A percentile compares a stretch with the other conserved stretches of the same genome.
Conservation (phyloP, 148 eudicot genomes). For the Heliosperma pusillum region DNA sequence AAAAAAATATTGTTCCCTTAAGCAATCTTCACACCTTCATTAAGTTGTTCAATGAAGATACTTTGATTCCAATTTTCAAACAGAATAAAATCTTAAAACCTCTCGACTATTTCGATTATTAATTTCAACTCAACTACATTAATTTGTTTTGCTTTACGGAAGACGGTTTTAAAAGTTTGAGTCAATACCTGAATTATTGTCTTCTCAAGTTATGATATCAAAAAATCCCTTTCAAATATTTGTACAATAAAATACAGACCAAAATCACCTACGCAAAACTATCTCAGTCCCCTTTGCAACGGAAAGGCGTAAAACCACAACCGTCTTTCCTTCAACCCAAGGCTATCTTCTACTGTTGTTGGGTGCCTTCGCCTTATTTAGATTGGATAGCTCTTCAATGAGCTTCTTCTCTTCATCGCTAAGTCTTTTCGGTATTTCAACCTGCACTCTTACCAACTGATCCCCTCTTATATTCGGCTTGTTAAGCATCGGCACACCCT, state of each 20-base stretch:
- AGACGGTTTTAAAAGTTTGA: neutral
- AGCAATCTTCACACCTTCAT: too few species aligned
- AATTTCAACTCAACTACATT: neutral
- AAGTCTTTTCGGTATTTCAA: conserved; percentile 82
- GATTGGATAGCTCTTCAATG: conserved; percentile 69
- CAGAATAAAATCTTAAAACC: too few species aligned
- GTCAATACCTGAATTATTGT: neutral
- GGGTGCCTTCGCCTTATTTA: conserved; percentile 65
- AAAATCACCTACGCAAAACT: conserved; percentile 15
- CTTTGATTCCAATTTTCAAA: too few species aligned
- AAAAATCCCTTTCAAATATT: conserved; percentile 5
- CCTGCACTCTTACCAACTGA: conserved; percentile 79
- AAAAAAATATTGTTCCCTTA: too few species aligned
- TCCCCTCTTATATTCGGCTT: conserved; percentile 77
- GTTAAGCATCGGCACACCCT: conserved; percentile 77
- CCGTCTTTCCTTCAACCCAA: neutral
- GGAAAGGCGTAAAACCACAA: neutral
- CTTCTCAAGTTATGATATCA: neutral
- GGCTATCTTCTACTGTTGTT: conserved; percentile 54
- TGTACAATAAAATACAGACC: conserved; percentile 9
- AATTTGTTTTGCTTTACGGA: neutral
- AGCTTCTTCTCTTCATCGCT: conserved; percentile 83
- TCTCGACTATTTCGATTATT: too few species aligned
- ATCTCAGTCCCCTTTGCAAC: neutral
- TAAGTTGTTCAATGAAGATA: too few species aligned